phyloP scores from a whole-genome alignment of 2,329 filamentous ascomycete genomes.

The Sporothrix pallida region DNA sequence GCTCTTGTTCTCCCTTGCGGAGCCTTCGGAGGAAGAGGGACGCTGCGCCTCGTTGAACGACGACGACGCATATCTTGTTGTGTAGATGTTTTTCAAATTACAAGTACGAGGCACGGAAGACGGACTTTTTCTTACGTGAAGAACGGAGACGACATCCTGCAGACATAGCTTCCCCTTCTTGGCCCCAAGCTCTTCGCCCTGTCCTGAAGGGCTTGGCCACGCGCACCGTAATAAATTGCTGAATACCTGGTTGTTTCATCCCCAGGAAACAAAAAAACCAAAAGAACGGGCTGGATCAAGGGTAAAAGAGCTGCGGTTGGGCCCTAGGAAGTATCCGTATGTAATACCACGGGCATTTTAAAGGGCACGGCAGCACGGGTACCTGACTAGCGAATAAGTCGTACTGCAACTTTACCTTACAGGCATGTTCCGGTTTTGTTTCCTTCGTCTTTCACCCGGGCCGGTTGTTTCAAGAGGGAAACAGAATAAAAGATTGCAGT shows the following conservation, averaged over 20 bases:
- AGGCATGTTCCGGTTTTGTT: not conserved
- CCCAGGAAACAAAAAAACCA: conserved; percentile 4
- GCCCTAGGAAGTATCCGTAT: not conserved
- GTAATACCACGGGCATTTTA: not conserved
- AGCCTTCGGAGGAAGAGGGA: not conserved
- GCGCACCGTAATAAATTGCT: not conserved
- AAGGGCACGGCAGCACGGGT: not conserved
- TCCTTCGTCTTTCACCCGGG: not conserved
- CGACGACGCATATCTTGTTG: not conserved
- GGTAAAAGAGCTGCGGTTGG: not conserved
- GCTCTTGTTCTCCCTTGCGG: conserved; percentile 17
- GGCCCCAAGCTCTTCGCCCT: no score
- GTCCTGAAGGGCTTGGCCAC: no score
- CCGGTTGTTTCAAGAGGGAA: conserved; percentile 14
- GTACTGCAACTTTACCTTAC: no score
- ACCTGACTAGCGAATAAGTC: not conserved
- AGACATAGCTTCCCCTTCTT: no score
- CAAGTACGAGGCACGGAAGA: no score
- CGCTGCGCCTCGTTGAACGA: conserved; percentile 23
- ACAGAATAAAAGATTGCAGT: not conserved
- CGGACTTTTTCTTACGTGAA: no score
- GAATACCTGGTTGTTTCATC: conserved; percentile 23
- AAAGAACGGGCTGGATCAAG: not conserved
- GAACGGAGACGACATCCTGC: no score
- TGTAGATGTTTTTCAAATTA: not conserved